Conservation (phyloP, 106 monocot genomes). For the Posidonia australis region DNA sequence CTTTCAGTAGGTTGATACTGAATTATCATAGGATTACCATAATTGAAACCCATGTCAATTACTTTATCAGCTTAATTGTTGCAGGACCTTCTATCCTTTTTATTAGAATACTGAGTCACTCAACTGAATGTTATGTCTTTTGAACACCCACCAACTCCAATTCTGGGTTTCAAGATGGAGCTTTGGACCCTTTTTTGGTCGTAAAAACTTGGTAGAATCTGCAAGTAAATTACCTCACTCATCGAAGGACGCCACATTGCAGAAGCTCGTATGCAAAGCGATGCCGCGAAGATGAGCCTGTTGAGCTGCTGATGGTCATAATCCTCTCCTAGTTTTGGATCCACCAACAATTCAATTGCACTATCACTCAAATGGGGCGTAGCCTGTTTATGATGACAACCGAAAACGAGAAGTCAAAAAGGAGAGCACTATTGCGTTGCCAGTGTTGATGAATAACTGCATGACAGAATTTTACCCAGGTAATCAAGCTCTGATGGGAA, state of each 20-base stretch:
- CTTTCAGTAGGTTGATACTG: not conserved
- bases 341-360: conserved; percentile 16
- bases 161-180: too few species aligned
- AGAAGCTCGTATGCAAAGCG: conserved; percentile 23
- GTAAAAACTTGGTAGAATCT: not conserved
- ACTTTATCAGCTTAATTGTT: too few species aligned
- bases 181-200: too few species aligned
- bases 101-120: too few species aligned
- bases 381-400: conserved; percentile 9
- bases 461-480: too few species aligned
- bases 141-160: not conserved
- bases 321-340: conserved; percentile 19
- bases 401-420: not conserved
- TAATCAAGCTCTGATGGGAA: conserved; percentile 46
- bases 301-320: conserved; percentile 22
- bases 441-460: too few species aligned
- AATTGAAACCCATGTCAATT: not conserved
- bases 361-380: conserved; percentile 17
- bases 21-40: not conserved
- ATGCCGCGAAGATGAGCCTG: conserved; percentile 22
- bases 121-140: not conserved
- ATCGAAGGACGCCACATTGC: conserved; percentile 25
- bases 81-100: too few species aligned
- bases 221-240: conserved; percentile 19
- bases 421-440: too few species aligned